Conservation (phyloP, 345 rosid genomes). For the Gossypium rotundifolium region DNA sequence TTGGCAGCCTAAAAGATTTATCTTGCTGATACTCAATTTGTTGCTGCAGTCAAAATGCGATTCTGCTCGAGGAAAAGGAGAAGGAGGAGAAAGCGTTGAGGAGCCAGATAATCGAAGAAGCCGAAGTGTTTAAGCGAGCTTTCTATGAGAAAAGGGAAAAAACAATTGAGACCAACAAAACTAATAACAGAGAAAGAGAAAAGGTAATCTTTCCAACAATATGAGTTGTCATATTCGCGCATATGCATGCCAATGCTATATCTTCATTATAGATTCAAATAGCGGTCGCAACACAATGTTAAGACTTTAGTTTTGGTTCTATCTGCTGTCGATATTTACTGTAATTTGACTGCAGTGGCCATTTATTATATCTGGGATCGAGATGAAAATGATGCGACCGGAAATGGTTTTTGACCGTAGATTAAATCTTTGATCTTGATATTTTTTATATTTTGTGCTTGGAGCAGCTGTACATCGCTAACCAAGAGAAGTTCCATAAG, state of each 20-base stretch:
- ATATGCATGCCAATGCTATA: background rate
- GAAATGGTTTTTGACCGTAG: background rate
- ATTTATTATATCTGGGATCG: background rate
- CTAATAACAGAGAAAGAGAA: slow-evolving; percentile 62
- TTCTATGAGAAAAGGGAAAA: slow-evolving; percentile 62
- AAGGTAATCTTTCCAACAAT: slow-evolving; percentile 33
- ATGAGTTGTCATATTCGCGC: background rate
- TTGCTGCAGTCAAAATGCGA: slow-evolving; percentile 50
- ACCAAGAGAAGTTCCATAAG: slow-evolving; percentile 66
- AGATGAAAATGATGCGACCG: background rate
- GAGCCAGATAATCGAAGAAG: slow-evolving; percentile 55
- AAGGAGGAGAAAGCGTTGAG: slow-evolving; percentile 59
- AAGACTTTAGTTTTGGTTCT: background rate
- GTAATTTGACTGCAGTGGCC: background rate
- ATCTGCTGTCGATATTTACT: background rate
- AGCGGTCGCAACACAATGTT: background rate
- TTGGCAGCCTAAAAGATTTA: background rate
- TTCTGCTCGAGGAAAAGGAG: slow-evolving; percentile 65
- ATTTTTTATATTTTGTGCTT: slow-evolving; percentile 2
- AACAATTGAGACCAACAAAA: slow-evolving; percentile 50
- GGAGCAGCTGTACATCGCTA: slow-evolving; percentile 50
- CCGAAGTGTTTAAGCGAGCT: slow-evolving; percentile 49
- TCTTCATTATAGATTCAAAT: background rate
- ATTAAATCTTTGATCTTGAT: background rate
- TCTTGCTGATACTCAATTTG: background rate